Conservation (phyloP, 1,139 yeast species). For the Spencermartinsiella ligniputridi region DNA sequence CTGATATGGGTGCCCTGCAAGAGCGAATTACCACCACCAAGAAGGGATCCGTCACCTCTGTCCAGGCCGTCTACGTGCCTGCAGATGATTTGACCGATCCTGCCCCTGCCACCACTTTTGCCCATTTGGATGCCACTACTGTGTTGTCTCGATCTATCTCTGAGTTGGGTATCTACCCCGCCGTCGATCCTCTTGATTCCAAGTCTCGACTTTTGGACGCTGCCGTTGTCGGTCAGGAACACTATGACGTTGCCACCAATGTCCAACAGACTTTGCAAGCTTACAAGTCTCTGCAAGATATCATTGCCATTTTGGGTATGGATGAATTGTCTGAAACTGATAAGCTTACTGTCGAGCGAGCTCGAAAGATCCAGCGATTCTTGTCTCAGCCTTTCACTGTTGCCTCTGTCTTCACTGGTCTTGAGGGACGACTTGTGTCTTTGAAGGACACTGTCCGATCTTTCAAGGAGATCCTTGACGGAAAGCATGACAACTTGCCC, state of each 20-base stretch:
- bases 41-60: conserved; percentile 99
- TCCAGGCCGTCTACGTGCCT: conserved; percentile 99
- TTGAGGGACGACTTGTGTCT: conserved; percentile 95
- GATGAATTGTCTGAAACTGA: conserved; percentile 98
- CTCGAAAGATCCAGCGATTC: conserved; percentile 99
- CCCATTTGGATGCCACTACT: conserved; percentile 99
- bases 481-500: conserved; percentile 98
- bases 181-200: conserved; percentile 99
- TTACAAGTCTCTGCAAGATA: conserved; percentile 99
- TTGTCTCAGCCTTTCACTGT: conserved; percentile 99
- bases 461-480: conserved; percentile 95
- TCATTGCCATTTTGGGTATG: conserved; percentile 99
- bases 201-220: conserved; percentile 98
- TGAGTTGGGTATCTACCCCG: conserved; percentile 99
- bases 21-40: conserved; percentile 99
- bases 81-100: conserved; percentile 99
- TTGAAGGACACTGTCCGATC: conserved; percentile 91
- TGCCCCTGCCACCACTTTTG: conserved; percentile 99
- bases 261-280: conserved; percentile 99
- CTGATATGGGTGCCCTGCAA: conserved; percentile 99
- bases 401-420: conserved; percentile 99
- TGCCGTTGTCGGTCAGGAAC: conserved; percentile 97
- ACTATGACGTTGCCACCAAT: conserved; percentile 87
- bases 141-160: conserved; percentile 99
- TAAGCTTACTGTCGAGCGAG: conserved; percentile 99